Percentiles rank a stretch among this genome's conserved stretches.
Evolutionary conservation across 2,329 filamentous ascomycete species (phyloP).

Genomic region (Chaetomium strumarium): DNA sequence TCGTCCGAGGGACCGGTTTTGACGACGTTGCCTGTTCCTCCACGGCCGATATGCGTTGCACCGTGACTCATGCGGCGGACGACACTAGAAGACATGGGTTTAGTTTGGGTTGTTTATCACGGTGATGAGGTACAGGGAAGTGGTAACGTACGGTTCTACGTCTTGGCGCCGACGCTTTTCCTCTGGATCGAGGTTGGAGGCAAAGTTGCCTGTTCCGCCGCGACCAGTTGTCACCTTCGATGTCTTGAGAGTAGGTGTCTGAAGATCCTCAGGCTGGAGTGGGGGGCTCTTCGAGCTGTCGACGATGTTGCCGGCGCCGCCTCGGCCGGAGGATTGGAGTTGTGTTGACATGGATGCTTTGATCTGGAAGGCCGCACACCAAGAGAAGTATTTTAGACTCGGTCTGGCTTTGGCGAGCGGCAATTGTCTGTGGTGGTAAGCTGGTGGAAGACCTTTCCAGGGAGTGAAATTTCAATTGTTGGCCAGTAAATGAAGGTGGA

Average conservation of each 20-base stretch:
- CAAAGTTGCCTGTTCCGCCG: constrained; percentile 85
- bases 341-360: constrained; percentile 32
- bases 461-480: too few species aligned
- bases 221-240: constrained; percentile 84
- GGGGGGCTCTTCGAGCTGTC: constrained; percentile 42
- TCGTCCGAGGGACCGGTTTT: constrained; percentile 37
- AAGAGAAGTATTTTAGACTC: too few species aligned
- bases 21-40: constrained; percentile 68
- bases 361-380: too few species aligned
- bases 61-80: constrained; percentile 52
- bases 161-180: constrained; percentile 79
- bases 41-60: constrained; percentile 63
- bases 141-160: constrained; percentile 58
- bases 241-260: constrained; percentile 77
- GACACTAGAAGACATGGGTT: constrained; percentile 34
- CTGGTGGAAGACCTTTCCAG: too few species aligned
- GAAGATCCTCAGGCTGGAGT: constrained; percentile 57
- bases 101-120: not conserved
- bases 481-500: too few species aligned
- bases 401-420: too few species aligned
- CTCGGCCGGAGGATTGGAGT: constrained; percentile 64
- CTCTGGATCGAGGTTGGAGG: constrained; percentile 61
- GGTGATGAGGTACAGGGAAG: constrained; percentile 17
- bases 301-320: constrained; percentile 71
- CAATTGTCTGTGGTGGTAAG: too few species aligned